phyloP scores from a whole-genome alignment of 164 flowering plant genomes.

The Saururus chinensis region DNA sequence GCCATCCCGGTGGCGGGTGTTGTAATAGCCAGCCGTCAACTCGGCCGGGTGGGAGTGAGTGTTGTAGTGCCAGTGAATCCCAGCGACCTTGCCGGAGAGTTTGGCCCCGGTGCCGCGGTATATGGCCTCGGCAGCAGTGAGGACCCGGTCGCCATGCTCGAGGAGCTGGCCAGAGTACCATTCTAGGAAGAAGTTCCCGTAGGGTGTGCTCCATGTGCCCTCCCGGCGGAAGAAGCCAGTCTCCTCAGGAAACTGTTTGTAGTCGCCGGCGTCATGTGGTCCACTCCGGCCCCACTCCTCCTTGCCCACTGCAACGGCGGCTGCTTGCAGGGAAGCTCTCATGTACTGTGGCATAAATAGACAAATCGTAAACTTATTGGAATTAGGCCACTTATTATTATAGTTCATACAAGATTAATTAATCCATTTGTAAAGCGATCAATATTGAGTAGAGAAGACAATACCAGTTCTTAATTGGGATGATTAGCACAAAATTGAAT shows the following conservation, averaged over 20 bases:
- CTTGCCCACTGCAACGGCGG: constrained; percentile 54
- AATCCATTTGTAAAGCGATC: too few species aligned
- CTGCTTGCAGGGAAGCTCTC: constrained; percentile 60
- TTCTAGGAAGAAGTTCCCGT: constrained; percentile 67
- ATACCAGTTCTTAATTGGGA: too few species aligned
- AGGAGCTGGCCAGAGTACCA: constrained; percentile 73
- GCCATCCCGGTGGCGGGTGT: constrained; percentile 63
- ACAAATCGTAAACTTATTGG: too few species aligned
- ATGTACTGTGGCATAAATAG: not conserved
- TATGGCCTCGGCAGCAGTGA: constrained; percentile 48
- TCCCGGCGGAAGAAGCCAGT: constrained; percentile 72
- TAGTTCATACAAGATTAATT: too few species aligned
- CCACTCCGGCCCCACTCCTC: constrained; percentile 64
- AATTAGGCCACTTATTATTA: too few species aligned
- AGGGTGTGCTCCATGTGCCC: constrained; percentile 75
- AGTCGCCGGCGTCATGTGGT: constrained; percentile 74
- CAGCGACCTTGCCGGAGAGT: constrained; percentile 82
- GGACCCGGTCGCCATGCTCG: constrained; percentile 62
- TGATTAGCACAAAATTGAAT: too few species aligned
- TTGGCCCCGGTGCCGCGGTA: constrained; percentile 63
- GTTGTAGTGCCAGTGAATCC: constrained; percentile 86
- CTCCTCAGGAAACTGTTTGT: constrained; percentile 83
- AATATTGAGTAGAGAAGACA: too few species aligned
- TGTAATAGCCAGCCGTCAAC: constrained; percentile 87
- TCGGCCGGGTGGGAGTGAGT: constrained; percentile 91